Evolutionary conservation across 331 rosid genomes (phyloP), one percentile per base, ranked within the genome.

Genomic region (Erythrophleum ivorense): DNA sequence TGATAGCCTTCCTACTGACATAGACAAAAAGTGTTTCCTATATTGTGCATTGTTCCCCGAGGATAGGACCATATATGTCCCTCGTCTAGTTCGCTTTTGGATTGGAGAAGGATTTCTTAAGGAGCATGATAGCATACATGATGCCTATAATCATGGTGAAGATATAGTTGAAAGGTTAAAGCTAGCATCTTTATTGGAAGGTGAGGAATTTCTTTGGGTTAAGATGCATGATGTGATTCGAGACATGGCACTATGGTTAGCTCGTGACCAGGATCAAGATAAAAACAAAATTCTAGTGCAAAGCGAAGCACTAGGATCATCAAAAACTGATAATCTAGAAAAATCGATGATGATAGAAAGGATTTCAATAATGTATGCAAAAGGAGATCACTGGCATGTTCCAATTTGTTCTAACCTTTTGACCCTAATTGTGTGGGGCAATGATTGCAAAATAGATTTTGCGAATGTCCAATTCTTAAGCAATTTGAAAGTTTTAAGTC

Each of bases 211-310:
- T 0, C 0, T 5, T 38, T 38, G 5, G 0, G 6, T 73, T 46
- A 78, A 66, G 77, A 72, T 83, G 86, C 83, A 83, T n/a, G 86
- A 83, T 46, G 79, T 83, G 34, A 43, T 83, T 8, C 7, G 80
- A 18, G 83, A 78, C 2, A 83, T 83, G 82, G 79, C 83, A 13
- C 21, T 78, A 19, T 83, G 80, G 83, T 19, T 24, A 24, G 29
- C 29, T 24, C 29, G 29, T 24, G 29, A 24, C 29, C 29, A 24
- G 29, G 29, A 24, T 24, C 29, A 24, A 24, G 29, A 24, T 24
- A 24, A 24, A 24, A 24, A 24, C 29, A 24, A 24, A 24, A 24
- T 24, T 24, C 29, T 24, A 24, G 29, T 24, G 29, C 29, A 24
- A 24, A 24, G 29, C 77, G 55, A 70, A 18, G 68, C 74, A 54